Base-by-base conservation (phyloP, 495 filamentous ascomycete species). In the Penicillium soppii region DNA sequence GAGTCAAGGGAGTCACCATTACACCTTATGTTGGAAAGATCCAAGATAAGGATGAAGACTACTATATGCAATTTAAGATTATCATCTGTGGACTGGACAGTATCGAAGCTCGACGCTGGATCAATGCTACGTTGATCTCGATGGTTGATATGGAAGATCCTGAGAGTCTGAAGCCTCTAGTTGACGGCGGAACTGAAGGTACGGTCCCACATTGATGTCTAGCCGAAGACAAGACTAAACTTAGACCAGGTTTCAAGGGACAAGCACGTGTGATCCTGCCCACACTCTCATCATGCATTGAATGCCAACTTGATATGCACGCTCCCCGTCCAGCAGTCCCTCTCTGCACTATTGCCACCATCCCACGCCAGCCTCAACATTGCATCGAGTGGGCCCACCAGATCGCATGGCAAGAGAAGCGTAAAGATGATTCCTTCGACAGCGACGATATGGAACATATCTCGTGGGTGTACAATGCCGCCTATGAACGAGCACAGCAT, bases 331-430 rank as follows among this genome's bases (percentile, higher is more conserved):
- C 91, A 19, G 90, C 92, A 8, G 95, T 99, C 9, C 94, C 95
- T 1, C 85, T 99, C 22, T 99, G 95, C 70, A 99, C 95, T 0
- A 82, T 99, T 52, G 95, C 95, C 23, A 92, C 90, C 30, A 97
- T 99, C 54, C 95, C 95, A 4, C 88, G 95, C 15, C 95, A 99
- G 64, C 95, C 95, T 20, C 89, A 96, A 63, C 95, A 99, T 67
- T 99, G 95, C 66, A 92, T 99, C 69, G 95, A 99, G 68, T 99
- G 95, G 95, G 95, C 95, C 13, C 91, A 96, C 64, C 90, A 97
- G 67, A 87, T 90, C 37, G 85, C 84, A 25, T 90, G 87, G 87
- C 79, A 82, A 48, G 76, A 77, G 35, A 68, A 80, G 25, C 74
- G 72, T 13, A 79, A 73, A 64, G 78, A 78, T 35, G 79, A 81